phyloP scores from a whole-genome alignment of 305 asterid genomes.

The Solanum hybrid region DNA sequence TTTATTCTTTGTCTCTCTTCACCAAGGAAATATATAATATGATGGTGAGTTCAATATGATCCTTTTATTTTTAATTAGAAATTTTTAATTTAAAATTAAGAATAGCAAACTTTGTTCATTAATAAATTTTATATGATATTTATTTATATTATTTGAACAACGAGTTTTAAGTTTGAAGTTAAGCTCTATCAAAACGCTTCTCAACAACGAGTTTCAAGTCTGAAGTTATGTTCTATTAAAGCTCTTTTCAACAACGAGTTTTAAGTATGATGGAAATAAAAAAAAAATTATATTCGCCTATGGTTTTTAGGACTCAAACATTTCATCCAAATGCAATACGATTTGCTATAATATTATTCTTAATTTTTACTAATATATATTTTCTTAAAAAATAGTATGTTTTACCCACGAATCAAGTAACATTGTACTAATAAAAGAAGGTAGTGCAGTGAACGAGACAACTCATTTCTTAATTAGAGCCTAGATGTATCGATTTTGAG shows the following conservation, averaged over 20 bases:
- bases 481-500: not conserved
- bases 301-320: not conserved
- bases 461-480: too few relatives aligned
- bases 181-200: not conserved
- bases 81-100: not conserved
- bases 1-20: not conserved
- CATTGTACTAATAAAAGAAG: not conserved
- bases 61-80: not conserved
- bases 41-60: too few relatives aligned
- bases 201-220: not conserved
- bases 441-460: not conserved
- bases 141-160: not conserved
- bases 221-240: not conserved
- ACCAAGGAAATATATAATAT: not conserved
- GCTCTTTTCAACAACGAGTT: too few relatives aligned
- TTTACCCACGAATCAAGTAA: not conserved
- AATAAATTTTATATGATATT: not conserved
- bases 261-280: too few relatives aligned
- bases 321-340: not conserved
- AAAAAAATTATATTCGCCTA: not conserved
- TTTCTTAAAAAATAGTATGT: not conserved
- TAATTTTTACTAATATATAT: not conserved
- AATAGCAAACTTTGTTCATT: not conserved
- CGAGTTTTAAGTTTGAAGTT: not conserved
- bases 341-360: not conserved